Evolutionary conservation across 2,329 filamentous ascomycete species (phyloP).

Genomic region (Fusarium redolens): DNA sequence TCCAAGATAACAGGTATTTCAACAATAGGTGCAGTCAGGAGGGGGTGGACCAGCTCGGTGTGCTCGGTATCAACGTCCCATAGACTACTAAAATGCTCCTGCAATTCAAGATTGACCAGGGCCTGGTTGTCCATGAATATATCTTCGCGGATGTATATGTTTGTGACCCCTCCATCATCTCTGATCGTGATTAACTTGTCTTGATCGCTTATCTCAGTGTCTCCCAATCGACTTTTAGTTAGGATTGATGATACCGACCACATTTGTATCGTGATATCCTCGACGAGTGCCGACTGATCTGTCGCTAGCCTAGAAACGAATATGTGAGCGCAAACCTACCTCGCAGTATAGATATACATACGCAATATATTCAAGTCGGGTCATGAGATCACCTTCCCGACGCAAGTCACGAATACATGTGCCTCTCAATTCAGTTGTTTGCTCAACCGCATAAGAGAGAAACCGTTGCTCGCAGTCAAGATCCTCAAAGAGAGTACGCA

Average conservation of each 20-base stretch:
- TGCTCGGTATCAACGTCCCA: background rate
- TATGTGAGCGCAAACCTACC: background rate
- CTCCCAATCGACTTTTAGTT: background rate
- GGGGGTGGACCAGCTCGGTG: background rate
- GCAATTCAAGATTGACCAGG: background rate
- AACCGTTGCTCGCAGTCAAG: background rate
- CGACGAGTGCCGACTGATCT: background rate
- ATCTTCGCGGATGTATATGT: background rate
- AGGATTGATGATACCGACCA: background rate
- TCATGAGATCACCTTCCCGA: background rate
- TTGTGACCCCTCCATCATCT: background rate
- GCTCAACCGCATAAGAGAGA: background rate
- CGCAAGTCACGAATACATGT: background rate
- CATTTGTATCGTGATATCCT: background rate
- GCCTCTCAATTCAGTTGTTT: background rate
- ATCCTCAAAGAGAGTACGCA: rapidly evolving
- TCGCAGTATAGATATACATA: background rate
- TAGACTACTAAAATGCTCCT: background rate
- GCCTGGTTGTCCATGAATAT: background rate
- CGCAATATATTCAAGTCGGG: background rate
- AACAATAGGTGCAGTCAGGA: background rate
- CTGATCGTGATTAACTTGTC: background rate
- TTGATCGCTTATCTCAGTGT: background rate
- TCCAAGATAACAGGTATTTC: background rate
- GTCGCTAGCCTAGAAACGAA: background rate